A percentile compares a stretch with the other conserved stretches of the same genome.
These are phyloP conservation scores for Cnidoscolus chayamansa DNA, from an alignment of 441 rosid species.

Conservation along the genomic window DNA sequence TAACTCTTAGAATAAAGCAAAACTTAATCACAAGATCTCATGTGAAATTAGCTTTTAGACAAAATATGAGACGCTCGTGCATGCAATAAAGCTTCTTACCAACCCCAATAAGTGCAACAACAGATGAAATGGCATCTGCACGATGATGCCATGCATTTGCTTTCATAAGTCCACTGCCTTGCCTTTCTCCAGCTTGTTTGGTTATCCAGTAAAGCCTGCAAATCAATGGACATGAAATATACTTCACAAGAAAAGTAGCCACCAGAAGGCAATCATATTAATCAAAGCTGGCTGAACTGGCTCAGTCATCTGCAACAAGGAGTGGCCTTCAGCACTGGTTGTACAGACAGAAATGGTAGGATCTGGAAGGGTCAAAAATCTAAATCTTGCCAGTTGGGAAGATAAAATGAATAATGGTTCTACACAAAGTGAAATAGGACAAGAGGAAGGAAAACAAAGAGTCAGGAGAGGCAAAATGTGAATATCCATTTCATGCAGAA, in stretches of 20 bases:
- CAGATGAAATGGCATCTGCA: slow-evolving; percentile 85
- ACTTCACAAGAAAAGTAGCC: not conserved
- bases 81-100: slow-evolving; percentile 53
- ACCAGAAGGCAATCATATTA: not conserved
- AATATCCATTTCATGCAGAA: not conserved
- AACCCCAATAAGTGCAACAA: slow-evolving; percentile 89
- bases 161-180: slow-evolving; percentile 90
- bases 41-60: not conserved
- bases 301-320: not conserved
- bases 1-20: not conserved
- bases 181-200: slow-evolving; percentile 83
- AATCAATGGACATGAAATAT: not conserved
- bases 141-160: slow-evolving; percentile 99
- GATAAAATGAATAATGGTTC: not conserved
- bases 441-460: not conserved
- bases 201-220: slow-evolving; percentile 89
- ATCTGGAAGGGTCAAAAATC: not conserved
- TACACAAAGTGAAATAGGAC: not conserved
- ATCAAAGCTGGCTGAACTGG: not conserved
- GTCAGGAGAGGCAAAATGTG: not conserved
- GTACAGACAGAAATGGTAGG: not conserved
- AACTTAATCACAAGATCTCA: not conserved
- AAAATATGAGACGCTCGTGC: slow-evolving; percentile 10
- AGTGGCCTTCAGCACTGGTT: not conserved
- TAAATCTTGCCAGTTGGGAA: slow-evolving; percentile 4